Base-by-base conservation (phyloP, 345 rosid species). In the Citrus sinensis region DNA sequence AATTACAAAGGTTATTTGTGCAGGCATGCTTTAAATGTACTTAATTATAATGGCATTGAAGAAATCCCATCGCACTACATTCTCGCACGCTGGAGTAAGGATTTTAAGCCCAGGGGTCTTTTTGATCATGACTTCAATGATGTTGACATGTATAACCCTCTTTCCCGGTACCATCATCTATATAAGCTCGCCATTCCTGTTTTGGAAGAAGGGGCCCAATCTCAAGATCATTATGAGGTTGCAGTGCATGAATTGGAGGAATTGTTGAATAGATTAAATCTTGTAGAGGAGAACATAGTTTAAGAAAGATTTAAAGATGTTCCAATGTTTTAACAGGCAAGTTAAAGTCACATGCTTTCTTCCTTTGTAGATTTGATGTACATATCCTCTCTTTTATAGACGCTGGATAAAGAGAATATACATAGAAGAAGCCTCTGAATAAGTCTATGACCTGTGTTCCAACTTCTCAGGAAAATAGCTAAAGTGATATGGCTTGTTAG, bases 21-120 rank as follows among this genome's bases (percentile, higher is more conserved):
- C 81, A 81, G 90, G 83, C 90, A 89, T 67, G 92, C 90, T 11
- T 49, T 87, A 77, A 87, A 83, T 78, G 92, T 89, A 69, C 92
- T 89, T 29, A 84, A 85, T 34, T 82, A 87, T 56, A 80, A 83
- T 39, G 88, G 86, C 35, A 71, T 88, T 20, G 86, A 89, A 81
- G 90, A 87, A 63, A 86, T 89, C 51, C 88, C 92, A 2, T 70
- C 83, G 5, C 85, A 82, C 30, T 87, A 89, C 76, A 85, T 89
- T 74, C 73, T 84, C 49, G 79, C 78, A 11, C 84, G 90, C 0
- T 87, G 86, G 90, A 61, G 86, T 70, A 82, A 80, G 76, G 82
- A 85, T 84, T 84, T 73, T 68, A 89, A 85, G 84, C 10, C 30
- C 73, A 68, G 74, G 79, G 67, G 56, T 60, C 51, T 71, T 75